phyloP scores from a whole-genome alignment of 768 basidiomycete species.

The Russula lepida region DNA sequence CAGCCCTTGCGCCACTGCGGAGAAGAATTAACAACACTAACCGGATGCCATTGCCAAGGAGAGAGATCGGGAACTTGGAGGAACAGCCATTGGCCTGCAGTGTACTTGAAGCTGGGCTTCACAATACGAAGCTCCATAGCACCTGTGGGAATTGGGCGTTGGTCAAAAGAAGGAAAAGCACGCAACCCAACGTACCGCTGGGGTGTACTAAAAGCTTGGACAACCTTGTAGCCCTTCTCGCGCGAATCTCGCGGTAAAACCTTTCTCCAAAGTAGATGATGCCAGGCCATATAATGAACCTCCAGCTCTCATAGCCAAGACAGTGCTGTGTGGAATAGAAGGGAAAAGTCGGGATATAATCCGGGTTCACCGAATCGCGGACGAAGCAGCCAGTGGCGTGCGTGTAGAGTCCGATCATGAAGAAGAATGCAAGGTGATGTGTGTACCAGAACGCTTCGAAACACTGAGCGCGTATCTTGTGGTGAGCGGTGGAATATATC shows the following conservation, averaged over 20 bases:
- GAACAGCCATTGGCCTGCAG: conserved; percentile 88
- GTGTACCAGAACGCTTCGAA: conserved; percentile 98
- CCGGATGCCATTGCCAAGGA: conserved; percentile 88
- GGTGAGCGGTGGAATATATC: conserved; percentile 88
- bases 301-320: conserved; percentile 86
- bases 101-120: conserved; percentile 89
- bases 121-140: conserved; percentile 91
- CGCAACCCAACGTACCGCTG: conserved; percentile 46
- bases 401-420: conserved; percentile 83
- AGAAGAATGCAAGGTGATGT: conserved; percentile 90
- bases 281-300: conserved; percentile 88
- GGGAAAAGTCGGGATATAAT: conserved; percentile 61
- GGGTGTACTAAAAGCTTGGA: conserved; percentile 87
- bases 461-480: conserved; percentile 79
- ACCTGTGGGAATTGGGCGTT: conserved; percentile 33
- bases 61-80: conserved; percentile 84
- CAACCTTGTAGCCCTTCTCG: conserved; percentile 66
- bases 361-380: conserved; percentile 72
- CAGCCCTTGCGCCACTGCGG: neutral
- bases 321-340: conserved; percentile 87
- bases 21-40: conserved; percentile 35
- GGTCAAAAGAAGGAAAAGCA: neutral
- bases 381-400: conserved; percentile 96
- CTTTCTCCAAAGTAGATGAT: conserved; percentile 86
- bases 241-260: conserved; percentile 74